These are phyloP conservation scores for Colletotrichum gloeosporioides DNA, from an alignment of 2,329 filamentous ascomycete species.

Conservation along the genomic window DNA sequence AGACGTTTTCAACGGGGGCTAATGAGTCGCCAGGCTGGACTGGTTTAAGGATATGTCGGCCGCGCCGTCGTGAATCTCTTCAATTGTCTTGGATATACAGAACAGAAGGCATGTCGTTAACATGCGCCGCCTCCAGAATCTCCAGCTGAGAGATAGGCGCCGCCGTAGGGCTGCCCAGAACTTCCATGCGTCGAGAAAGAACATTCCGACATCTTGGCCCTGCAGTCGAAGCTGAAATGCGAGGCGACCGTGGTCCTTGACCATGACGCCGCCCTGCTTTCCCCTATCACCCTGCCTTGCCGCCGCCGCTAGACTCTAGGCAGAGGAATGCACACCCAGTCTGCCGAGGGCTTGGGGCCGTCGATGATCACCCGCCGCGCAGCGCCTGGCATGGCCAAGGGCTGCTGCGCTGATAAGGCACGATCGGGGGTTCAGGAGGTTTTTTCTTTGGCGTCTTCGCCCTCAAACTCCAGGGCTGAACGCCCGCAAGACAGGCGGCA, in stretches of 20 bases:
- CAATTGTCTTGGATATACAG: not conserved
- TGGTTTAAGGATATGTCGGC: not conserved
- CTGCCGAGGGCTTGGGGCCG: not conserved
- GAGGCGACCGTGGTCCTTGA: conserved; percentile 12
- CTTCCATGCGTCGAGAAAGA: not conserved
- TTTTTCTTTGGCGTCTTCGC: not conserved
- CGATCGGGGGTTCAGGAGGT: not conserved
- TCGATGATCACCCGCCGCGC: conserved; percentile 1
- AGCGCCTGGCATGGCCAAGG: conserved; percentile 6
- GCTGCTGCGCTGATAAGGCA: conserved; percentile 8
- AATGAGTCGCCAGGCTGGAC: not conserved
- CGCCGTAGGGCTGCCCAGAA: not conserved
- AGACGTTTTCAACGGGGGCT: not conserved
- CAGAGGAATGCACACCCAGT: conserved; percentile 7
- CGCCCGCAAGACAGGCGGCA: not conserved
- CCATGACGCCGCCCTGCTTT: not conserved
- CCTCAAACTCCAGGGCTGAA: conserved; percentile 6
- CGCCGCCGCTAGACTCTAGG: not conserved
- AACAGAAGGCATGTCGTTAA: not conserved
- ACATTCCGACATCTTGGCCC: not conserved
- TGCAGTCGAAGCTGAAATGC: not conserved
- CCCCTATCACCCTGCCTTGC: not conserved
- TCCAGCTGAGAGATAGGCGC: not conserved
- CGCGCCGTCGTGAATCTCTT: not conserved
- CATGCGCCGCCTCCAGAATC: not conserved